Percentiles rank a stretch among this genome's conserved stretches.
Conservation (phyloP, 73 alveolate genomes). For the Symbiodinium pilosum region DNA sequence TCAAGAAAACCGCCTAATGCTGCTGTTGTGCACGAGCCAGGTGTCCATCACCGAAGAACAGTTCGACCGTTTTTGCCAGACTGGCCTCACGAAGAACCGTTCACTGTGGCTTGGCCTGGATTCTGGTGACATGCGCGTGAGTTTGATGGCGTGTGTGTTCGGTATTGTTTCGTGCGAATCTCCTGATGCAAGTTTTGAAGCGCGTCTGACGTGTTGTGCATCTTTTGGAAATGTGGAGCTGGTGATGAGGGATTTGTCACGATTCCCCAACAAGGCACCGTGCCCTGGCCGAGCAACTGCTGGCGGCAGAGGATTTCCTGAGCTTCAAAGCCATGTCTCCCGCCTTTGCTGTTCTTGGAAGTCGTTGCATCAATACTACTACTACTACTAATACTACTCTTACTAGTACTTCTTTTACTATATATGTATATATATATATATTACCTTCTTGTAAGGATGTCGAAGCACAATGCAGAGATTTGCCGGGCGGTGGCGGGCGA, state of each 20-base stretch:
- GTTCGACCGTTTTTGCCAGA: conserved; percentile 58
- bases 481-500: conserved; percentile 47
- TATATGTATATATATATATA: no score
- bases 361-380: no score
- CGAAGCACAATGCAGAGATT: conserved; percentile 69
- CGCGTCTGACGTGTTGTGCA: no score
- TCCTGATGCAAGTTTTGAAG: no score
- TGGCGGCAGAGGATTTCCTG: conserved; percentile 76
- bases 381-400: no score
- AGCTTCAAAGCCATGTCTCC: conserved; percentile 65
- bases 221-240: no score
- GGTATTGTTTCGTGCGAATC: no score
- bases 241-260: no score
- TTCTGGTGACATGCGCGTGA: background rate
- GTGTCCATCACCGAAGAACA: conserved; percentile 52
- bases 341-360: no score
- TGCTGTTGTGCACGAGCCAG: background rate
- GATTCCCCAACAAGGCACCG: conserved; percentile 14
- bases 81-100: conserved; percentile 1
- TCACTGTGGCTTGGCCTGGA: background rate
- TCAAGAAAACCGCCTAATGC: background rate
- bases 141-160: background rate
- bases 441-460: no score
- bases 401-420: no score
- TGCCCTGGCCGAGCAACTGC: conserved; percentile 52